phyloP scores from a whole-genome alignment of 805 yeast species.

The Candida easanensis region DNA sequence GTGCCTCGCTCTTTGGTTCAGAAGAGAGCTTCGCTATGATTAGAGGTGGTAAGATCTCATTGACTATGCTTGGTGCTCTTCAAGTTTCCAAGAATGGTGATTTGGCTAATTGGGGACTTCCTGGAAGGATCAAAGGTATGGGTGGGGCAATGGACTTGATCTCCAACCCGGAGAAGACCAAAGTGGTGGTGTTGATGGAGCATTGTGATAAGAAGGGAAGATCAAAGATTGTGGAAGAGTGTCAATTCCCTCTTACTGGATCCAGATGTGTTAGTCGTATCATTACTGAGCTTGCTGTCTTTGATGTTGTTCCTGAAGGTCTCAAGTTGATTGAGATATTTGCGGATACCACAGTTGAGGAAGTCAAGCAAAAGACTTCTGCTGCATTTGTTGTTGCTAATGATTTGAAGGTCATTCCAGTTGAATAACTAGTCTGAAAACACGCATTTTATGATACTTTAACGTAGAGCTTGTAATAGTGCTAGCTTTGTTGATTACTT shows the following conservation, averaged over 20 bases:
- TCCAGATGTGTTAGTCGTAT: conserved; percentile 41
- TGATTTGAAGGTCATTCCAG: not conserved
- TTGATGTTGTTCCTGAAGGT: conserved; percentile 39
- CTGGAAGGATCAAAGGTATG: conserved; percentile 50
- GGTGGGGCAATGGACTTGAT: conserved; percentile 56
- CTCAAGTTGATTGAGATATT: conserved; percentile 41
- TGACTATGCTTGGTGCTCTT: conserved; percentile 47
- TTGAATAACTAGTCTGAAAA: too few relatives aligned
- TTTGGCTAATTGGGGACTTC: conserved; percentile 52
- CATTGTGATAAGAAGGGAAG: conserved; percentile 46
- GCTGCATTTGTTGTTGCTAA: conserved; percentile 38
- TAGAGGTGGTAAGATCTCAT: conserved; percentile 42
- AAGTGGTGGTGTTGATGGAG: conserved; percentile 46
- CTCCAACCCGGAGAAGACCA: conserved; percentile 42
- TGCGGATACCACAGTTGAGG: conserved; percentile 39
- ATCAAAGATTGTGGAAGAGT: conserved; percentile 42
- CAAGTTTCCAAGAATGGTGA: conserved; percentile 48
- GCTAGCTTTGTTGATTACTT: too few relatives aligned
- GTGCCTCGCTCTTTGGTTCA: conserved; percentile 48
- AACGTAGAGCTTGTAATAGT: too few relatives aligned
- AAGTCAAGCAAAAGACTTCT: conserved; percentile 37
- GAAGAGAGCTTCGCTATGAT: conserved; percentile 52
- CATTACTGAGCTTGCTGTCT: conserved; percentile 48
- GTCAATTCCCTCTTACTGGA: conserved; percentile 48
- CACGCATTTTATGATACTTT: too few relatives aligned